These are phyloP conservation scores for Aureococcus anophagefferens DNA, from an alignment of 108 stramenopile species.

Conservation along the genomic window DNA sequence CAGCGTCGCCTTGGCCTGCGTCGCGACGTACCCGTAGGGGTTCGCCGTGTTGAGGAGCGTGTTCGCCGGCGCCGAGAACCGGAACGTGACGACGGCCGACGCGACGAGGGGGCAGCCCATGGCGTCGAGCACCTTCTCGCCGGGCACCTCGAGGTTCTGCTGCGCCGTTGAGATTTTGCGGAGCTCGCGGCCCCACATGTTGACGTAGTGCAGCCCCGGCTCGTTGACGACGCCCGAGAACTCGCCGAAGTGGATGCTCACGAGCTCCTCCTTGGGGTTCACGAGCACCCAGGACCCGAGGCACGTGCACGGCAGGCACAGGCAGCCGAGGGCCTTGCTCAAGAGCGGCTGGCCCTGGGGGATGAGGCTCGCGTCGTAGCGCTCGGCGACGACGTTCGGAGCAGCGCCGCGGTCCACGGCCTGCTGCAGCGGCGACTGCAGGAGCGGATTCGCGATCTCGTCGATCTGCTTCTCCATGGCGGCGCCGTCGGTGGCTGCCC, in stretches of 20 bases:
- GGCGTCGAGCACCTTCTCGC: slow-evolving; percentile 4
- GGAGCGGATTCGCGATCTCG: no score
- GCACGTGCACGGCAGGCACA: no score
- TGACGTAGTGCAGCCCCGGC: slow-evolving; percentile 8
- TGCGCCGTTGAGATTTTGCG: neutral
- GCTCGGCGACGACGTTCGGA: no score
- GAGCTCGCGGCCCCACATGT: slow-evolving; percentile 4
- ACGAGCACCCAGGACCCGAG: neutral
- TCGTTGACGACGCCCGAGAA: neutral
- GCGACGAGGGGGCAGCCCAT: neutral
- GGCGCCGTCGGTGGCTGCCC: no score
- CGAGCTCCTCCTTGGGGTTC: slow-evolving; percentile 6
- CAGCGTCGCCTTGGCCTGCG: no score
- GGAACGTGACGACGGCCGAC: slow-evolving; percentile 2
- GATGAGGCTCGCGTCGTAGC: no score
- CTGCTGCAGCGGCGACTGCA: no score
- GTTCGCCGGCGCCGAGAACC: neutral
- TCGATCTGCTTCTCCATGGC: no score
- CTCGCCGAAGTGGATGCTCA: slow-evolving; percentile 3
- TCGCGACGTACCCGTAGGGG: no score
- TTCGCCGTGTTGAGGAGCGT: slow-evolving; percentile 4
- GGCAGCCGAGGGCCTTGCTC: no score
- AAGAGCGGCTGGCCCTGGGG: no score
- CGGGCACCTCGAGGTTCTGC: neutral
- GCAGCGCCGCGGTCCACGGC: no score